Evolutionary conservation across 2,329 filamentous ascomycete species (phyloP), one percentile per base, ranked within the genome.

Genomic region (Bipolaris gigantea): DNA sequence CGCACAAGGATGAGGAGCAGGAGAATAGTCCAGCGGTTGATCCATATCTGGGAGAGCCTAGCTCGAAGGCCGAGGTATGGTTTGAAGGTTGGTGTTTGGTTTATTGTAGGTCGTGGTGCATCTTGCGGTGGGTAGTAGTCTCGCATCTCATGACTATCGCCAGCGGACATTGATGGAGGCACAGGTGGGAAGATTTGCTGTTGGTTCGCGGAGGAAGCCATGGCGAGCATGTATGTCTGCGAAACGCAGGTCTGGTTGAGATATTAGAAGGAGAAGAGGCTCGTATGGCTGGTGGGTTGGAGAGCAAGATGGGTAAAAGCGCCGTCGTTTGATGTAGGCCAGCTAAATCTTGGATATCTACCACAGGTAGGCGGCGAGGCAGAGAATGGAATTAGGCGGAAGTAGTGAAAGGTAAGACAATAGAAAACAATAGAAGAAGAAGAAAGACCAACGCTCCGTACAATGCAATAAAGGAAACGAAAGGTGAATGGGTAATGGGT

Each of bases 1-100:
- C 92, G 86, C 59, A 89, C 84, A 48, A 99, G 86, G 51, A 97
- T 87, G 49, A 99, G 85, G 55, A 96, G 75, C 43, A 97, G 81
- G 43, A 99, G 82, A 56, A 97, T 81, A 35, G 94, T 97, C 94
- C 94, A 99, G 75, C 90, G 85, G 80, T 99, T 97, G 79, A 99
- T 87, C 92, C 93, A 97, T 75, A 95, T 83, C 80, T 99, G 94
- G 48, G 94, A 97, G 67, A 97, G 83, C 68, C 92, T 88, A 66
- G 93, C 88, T 69, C 87, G 86, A 70, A 97, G 85, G 66, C 92
- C 92, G 60, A 99, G 89, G 75, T 97, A 97, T 58, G 94, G 93
- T 60, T 92, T 97, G 70, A 89, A 83, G 71, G 85, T 85, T 73
- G 84, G 84, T 74, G 85, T 83, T 60, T 89, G 86, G 73, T 85